These are phyloP conservation scores for Mycena kentingensis DNA, from an alignment of 768 basidiomycete species.

Conservation along the genomic window DNA sequence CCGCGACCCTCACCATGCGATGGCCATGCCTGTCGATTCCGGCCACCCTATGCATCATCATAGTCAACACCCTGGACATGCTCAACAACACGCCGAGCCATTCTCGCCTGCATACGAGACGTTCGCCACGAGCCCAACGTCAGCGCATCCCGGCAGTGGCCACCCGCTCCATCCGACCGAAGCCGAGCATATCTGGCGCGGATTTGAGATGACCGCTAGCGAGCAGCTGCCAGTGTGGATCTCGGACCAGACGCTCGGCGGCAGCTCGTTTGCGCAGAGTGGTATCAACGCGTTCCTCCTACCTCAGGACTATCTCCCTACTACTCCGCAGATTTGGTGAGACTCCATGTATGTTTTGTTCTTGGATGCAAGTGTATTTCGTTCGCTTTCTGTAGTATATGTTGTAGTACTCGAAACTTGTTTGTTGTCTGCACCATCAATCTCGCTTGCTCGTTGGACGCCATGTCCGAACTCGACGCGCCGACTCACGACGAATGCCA, in stretches of 20 bases:
- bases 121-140: slow-evolving; percentile 38
- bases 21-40: slow-evolving; percentile 50
- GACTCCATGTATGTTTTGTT: slow-evolving; percentile 6
- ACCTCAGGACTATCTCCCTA: slow-evolving; percentile 71
- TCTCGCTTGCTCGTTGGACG: not conserved
- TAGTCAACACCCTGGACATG: too few species aligned
- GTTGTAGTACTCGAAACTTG: slow-evolving; percentile 5
- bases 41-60: slow-evolving; percentile 35
- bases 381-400: slow-evolving; percentile 8
- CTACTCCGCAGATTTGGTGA: slow-evolving; percentile 78
- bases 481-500: not conserved
- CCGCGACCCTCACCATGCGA: slow-evolving; percentile 55
- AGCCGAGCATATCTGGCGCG: slow-evolving; percentile 75
- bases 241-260: slow-evolving; percentile 80
- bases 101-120: slow-evolving; percentile 62
- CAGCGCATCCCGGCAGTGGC: slow-evolving; percentile 26
- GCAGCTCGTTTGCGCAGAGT: slow-evolving; percentile 71
- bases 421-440: not conserved
- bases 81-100: slow-evolving; percentile 47
- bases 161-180: slow-evolving; percentile 36
- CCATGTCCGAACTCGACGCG: not conserved
- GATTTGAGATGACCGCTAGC: slow-evolving; percentile 68
- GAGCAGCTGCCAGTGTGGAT: slow-evolving; percentile 87
- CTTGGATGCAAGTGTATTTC: not conserved
- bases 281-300: slow-evolving; percentile 87